A percentile compares a stretch with the other conserved stretches of the same genome.
phyloP scores from a whole-genome alignment of 2,329 filamentous ascomycete genomes.

The Calcarisporium arbuscula region DNA sequence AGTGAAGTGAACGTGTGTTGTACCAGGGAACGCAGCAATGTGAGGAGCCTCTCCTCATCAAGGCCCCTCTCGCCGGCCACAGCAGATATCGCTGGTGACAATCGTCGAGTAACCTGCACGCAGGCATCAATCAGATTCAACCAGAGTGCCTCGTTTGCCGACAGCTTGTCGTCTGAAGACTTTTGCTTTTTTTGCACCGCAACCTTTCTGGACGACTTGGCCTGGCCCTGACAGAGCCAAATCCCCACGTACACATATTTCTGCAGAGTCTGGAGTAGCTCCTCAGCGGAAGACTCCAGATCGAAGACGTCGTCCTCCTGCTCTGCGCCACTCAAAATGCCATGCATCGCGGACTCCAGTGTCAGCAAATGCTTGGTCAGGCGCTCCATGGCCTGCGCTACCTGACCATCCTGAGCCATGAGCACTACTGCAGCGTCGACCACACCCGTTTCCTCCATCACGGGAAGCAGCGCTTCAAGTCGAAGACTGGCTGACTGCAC shows the following conservation, averaged over 20 bases:
- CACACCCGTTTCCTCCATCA: slow-evolving; percentile 82
- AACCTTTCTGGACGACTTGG: slow-evolving; percentile 48
- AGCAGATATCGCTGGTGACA: slow-evolving; percentile 49
- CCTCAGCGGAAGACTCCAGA: slow-evolving; percentile 60
- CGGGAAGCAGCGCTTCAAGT: slow-evolving; percentile 73
- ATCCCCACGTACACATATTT: slow-evolving; percentile 92
- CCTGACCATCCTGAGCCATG: slow-evolving; percentile 81
- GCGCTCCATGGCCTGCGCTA: slow-evolving; percentile 76
- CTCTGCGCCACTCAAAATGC: slow-evolving; percentile 54
- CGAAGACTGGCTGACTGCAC: slow-evolving; percentile 72
- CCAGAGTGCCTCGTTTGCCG: slow-evolving; percentile 52
- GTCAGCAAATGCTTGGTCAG: slow-evolving; percentile 75
- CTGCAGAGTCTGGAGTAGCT: slow-evolving; percentile 70
- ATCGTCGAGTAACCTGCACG: slow-evolving; percentile 56
- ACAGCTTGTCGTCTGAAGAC: slow-evolving; percentile 36
- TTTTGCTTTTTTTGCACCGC: slow-evolving; percentile 45
- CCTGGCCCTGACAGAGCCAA: slow-evolving; percentile 89
- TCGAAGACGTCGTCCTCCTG: slow-evolving; percentile 42
- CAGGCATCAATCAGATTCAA: slow-evolving; percentile 53
- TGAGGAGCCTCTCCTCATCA: slow-evolving; percentile 56
- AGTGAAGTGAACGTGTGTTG: slow-evolving; percentile 88
- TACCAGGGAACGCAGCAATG: slow-evolving; percentile 68
- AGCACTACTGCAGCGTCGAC: slow-evolving; percentile 90
- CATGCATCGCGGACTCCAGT: slow-evolving; percentile 70
- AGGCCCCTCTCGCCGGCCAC: slow-evolving; percentile 25